Evolutionary conservation across 108 stramenopile genomes (phyloP).

Genomic region (Pseudonitzschia multistriata): DNA sequence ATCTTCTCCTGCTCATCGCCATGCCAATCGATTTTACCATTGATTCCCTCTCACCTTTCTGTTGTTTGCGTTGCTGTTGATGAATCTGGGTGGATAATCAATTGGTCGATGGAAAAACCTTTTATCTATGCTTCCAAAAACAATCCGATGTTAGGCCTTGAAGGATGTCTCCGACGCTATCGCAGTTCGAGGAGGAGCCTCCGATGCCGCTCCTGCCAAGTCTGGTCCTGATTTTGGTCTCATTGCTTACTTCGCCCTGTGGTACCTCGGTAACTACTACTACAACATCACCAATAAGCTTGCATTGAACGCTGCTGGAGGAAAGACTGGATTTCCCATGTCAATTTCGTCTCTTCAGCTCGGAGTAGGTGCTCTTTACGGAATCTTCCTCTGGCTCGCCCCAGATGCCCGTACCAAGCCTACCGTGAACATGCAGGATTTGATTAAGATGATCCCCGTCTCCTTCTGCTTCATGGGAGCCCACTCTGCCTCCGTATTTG

Average conservation of each 20-base stretch:
- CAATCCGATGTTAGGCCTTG: conserved; percentile 28
- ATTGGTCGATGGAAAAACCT: neutral
- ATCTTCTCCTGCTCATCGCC: no score
- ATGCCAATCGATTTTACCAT: no score
- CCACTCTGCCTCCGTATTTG: conserved; percentile 89
- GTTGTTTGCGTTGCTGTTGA: no score
- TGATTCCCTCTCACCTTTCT: no score
- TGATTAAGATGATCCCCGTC: conserved; percentile 86
- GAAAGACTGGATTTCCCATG: conserved; percentile 90
- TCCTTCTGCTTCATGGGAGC: conserved; percentile 92
- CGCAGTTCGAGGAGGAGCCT: conserved; percentile 58
- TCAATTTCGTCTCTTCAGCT: conserved; percentile 85
- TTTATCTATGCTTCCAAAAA: neutral
- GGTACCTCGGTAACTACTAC: conserved; percentile 95
- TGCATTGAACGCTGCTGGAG: conserved; percentile 84
- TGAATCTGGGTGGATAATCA: no score
- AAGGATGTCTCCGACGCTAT: conserved; percentile 35
- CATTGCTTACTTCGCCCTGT: conserved; percentile 83
- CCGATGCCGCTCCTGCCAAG: conserved; percentile 19
- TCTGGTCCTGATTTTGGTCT: conserved; percentile 73
- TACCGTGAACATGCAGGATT: conserved; percentile 69
- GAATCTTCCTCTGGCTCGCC: conserved; percentile 87
- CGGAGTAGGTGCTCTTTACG: conserved; percentile 84
- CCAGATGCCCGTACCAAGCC: conserved; percentile 82
- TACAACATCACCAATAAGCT: conserved; percentile 92